A percentile compares a stretch with the other conserved stretches of the same genome.
Conservation (phyloP, 2,329 filamentous ascomycete genomes). For the Endothia cerciana region DNA sequence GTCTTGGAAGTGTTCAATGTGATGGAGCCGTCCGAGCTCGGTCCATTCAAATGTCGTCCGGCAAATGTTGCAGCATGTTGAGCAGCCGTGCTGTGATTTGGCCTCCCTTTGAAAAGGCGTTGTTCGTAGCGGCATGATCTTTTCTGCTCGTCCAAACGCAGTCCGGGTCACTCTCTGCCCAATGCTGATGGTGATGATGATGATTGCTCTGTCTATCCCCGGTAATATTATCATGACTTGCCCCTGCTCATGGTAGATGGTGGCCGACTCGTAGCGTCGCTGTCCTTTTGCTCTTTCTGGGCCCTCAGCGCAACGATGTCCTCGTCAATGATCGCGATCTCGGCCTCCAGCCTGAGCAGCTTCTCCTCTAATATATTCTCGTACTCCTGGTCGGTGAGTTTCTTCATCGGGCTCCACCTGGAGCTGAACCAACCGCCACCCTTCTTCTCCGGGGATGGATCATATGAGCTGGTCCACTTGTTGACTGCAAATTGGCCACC, state of each 20-base stretch:
- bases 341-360: conserved; percentile 71
- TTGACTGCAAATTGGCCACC: conserved; percentile 38
- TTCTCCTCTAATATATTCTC: conserved; percentile 71
- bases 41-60: neutral
- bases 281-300: conserved; percentile 14
- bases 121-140: too few species aligned
- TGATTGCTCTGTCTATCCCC: neutral
- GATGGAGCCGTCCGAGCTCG: neutral
- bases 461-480: conserved; percentile 6
- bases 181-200: neutral
- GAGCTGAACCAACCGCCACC: conserved; percentile 52
- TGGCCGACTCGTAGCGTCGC: neutral
- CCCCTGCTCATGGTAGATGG: neutral
- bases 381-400: conserved; percentile 74
- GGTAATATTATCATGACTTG: neutral
- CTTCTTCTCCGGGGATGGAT: neutral
- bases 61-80: too few species aligned
- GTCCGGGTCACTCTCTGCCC: too few species aligned
- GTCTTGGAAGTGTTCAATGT: neutral
- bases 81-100: too few species aligned
- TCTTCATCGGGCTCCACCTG: conserved; percentile 73
- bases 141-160: too few species aligned
- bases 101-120: too few species aligned
- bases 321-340: conserved; percentile 80
- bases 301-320: conserved; percentile 58